Evolutionary conservation across 139 green algal genomes (phyloP).

Genomic region (Yamagishiella unicocca): DNA sequence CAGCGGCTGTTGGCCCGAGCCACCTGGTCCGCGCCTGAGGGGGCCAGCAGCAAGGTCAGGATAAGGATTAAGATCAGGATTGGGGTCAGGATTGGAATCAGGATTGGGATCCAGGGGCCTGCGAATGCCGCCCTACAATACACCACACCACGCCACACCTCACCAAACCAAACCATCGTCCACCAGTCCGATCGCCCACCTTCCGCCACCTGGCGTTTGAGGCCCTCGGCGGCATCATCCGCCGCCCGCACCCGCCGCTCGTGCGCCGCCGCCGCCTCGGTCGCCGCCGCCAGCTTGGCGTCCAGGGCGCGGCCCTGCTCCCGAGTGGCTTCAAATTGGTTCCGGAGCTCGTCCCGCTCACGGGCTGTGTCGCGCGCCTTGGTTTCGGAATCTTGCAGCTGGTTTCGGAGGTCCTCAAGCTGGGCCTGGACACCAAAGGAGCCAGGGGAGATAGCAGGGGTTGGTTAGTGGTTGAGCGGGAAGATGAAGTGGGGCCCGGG

Average conservation of each 20-base stretch:
- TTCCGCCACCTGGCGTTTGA: conserved; percentile 2
- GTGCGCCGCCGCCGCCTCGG: background rate
- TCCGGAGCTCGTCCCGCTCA: background rate
- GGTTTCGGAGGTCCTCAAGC: background rate
- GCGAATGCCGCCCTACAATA: no score
- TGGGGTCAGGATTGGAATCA: no score
- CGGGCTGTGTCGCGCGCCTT: background rate
- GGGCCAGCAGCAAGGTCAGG: background rate
- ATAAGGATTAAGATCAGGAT: no score
- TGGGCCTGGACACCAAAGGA: background rate
- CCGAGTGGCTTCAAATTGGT: background rate
- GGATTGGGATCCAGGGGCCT: no score
- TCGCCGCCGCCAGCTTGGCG: background rate
- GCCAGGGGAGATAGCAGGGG: no score
- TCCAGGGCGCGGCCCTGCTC: background rate
- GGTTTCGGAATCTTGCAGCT: background rate
- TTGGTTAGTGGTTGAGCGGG: no score
- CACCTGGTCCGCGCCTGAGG: background rate
- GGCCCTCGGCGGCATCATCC: background rate
- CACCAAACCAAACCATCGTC: no score
- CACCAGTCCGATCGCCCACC: background rate
- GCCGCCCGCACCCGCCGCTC: conserved; percentile 2
- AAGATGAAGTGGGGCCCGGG: no score
- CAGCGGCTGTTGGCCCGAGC: background rate
- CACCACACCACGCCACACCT: no score